Conservation (phyloP, 257 asterid genomes). For the Paraleonurus japonicus region DNA sequence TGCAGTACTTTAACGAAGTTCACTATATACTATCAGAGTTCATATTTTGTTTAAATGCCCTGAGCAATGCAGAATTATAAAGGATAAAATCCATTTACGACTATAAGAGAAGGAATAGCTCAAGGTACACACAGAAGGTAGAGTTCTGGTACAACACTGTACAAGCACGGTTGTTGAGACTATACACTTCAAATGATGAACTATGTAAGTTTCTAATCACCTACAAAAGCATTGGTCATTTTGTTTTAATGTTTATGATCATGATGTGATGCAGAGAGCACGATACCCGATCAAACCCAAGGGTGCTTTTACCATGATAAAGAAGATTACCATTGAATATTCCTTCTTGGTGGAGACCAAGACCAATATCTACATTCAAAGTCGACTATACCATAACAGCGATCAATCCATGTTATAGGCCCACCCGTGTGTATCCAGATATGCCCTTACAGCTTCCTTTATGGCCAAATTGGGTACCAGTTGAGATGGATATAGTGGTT, state of each 20-base stretch:
- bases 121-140: neutral
- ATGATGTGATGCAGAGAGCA: neutral
- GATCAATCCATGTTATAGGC: slow-evolving; percentile 69
- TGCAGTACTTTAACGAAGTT: neutral
- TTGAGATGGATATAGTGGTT: slow-evolving; percentile 56
- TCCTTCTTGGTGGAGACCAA: slow-evolving; percentile 15
- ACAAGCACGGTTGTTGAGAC: slow-evolving; percentile 22
- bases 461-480: slow-evolving; percentile 84
- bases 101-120: neutral
- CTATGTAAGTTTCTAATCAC: slow-evolving; percentile 21
- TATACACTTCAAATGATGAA: slow-evolving; percentile 28
- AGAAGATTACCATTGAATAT: neutral
- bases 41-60: neutral
- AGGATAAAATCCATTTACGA: neutral
- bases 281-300: neutral
- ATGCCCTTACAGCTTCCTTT: slow-evolving; percentile 84
- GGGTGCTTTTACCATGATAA: neutral
- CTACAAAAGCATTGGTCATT: slow-evolving; percentile 15
- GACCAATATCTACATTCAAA: neutral
- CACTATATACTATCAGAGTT: neutral
- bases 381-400: neutral
- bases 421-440: slow-evolving; percentile 72
- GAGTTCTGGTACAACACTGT: slow-evolving; percentile 17
- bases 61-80: neutral
- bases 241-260: neutral